phyloP scores from a whole-genome alignment of 176 grass and related monocot genomes.

The Paspalum notatum region DNA sequence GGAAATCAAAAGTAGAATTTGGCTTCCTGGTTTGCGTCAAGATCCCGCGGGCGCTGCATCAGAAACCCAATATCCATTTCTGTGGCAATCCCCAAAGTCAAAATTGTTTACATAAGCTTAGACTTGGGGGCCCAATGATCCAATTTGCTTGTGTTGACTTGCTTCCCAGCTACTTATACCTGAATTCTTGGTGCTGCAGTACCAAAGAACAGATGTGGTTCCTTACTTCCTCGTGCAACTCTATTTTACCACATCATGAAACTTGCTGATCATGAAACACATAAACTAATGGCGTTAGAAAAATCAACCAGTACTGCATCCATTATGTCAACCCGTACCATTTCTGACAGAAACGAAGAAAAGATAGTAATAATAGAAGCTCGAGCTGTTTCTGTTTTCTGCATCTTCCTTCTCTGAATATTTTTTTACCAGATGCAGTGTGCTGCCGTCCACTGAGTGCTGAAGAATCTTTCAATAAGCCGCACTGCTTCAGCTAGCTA shows the following conservation, averaged over 20 bases:
- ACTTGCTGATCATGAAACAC: conserved; percentile 9
- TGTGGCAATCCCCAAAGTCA: conserved; percentile 5
- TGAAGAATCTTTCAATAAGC: conserved; percentile 25
- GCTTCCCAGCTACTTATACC: conserved; percentile 22
- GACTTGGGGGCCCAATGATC: background rate
- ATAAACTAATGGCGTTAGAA: background rate
- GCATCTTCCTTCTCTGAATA: conserved; percentile 33
- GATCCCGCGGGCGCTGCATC: conserved; percentile 32
- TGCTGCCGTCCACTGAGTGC: conserved; percentile 32
- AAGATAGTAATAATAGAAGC: conserved; percentile 9
- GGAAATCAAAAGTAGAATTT: conserved; percentile 32
- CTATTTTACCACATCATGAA: background rate
- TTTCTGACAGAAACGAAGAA: conserved; percentile 5
- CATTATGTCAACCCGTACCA: conserved; percentile 20
- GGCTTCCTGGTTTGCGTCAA: conserved; percentile 19
- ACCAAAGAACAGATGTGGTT: conserved; percentile 39
- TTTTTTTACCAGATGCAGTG: conserved; percentile 11
- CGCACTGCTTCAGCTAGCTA: conserved; percentile 40
- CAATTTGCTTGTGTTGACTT: conserved; percentile 48
- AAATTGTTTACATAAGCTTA: background rate
- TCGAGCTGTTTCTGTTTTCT: conserved; percentile 36
- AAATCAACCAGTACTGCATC: background rate
- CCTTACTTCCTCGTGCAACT: background rate
- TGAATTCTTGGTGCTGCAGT: conserved; percentile 9
- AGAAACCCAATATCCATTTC: background rate